Base-by-base conservation (phyloP, 345 rosid species). In the Noccaea caerulescens region DNA sequence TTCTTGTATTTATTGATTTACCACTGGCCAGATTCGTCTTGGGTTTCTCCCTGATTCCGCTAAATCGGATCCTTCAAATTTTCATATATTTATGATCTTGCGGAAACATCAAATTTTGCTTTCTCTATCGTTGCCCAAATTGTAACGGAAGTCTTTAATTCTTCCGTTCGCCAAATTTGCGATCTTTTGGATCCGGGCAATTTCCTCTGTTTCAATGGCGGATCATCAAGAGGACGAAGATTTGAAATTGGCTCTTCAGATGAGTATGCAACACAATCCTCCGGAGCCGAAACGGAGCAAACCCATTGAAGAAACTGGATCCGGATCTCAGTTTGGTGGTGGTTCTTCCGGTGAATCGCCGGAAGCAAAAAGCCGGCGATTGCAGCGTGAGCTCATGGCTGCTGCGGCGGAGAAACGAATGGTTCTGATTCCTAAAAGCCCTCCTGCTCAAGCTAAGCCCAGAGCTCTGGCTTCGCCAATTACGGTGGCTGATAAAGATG, bases 261-360 rank as follows among this genome's bases (percentile, higher is more conserved):
- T 91, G 95, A 94, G 99, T 76, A 89, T 91, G 95, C 97, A 94
- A 69, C 68, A 73, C 84, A 67, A 86, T 25, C 94, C 86, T 5
- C 97, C 97, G n/a, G 98, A 93, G 82, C 86, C 97, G 33, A 91
- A 94, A 77, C 81, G 99, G 39, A 94, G 97, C 83, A 94, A 85
- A 82, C 97, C 96, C 4, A 77, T 92, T 72, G 93, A 87, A 54
- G 81, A 80, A 36, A 64, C 79, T 47, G 82, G 80, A 56, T 64
- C 77, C 59, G 72, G 71, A 42, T 77, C 80, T 43, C 77, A 27
- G 10, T 12, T 72, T 0, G 66, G 46, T 76, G 53, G 51, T 41
- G 53, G 51, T 41, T 16, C 41, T 9, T 12, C 74, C 10, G 72
- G 64, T 25, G 79, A 59, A 23, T 84, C 94, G 27, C 87, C 88